These are phyloP conservation scores for Pseudoscleropodium purum DNA, from an alignment of 225 moss, liverwort and hornwort genomes.

Conservation along the genomic window DNA sequence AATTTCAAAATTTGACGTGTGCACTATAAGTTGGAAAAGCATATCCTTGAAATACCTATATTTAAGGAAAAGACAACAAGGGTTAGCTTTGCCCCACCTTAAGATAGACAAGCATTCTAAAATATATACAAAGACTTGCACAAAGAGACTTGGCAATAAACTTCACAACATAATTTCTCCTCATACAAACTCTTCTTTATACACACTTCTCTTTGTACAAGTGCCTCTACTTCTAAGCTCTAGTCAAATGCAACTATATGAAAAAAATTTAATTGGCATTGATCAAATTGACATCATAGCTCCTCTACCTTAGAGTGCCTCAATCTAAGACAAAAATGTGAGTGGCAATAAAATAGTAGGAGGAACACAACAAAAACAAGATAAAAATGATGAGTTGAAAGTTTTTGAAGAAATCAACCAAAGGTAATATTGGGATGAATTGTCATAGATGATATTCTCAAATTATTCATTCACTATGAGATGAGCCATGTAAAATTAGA, in stretches of 20 bases:
- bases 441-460: not conserved
- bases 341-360: not conserved
- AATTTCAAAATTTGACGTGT: not conserved
- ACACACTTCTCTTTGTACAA: accelerated
- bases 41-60: not conserved
- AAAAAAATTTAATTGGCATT: not conserved
- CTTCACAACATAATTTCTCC: not conserved
- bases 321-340: not conserved
- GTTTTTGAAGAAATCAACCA: not conserved
- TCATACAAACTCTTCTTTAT: no score
- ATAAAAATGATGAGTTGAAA: not conserved
- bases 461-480: accelerated
- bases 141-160: not conserved
- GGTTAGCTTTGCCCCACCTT: not conserved
- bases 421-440: not conserved
- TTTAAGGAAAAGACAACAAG: not conserved
- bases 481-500: accelerated
- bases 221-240: not conserved
- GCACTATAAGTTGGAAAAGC: not conserved
- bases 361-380: accelerated
- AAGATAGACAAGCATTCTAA: not conserved
- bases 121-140: not conserved
- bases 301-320: accelerated
- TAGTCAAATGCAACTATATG: accelerated
- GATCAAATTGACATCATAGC: not conserved